A percentile compares a stretch with the other conserved stretches of the same genome.
These are phyloP conservation scores for Oxytropis ochrocephala DNA, from an alignment of 306 rosid species.

Conservation along the genomic window DNA sequence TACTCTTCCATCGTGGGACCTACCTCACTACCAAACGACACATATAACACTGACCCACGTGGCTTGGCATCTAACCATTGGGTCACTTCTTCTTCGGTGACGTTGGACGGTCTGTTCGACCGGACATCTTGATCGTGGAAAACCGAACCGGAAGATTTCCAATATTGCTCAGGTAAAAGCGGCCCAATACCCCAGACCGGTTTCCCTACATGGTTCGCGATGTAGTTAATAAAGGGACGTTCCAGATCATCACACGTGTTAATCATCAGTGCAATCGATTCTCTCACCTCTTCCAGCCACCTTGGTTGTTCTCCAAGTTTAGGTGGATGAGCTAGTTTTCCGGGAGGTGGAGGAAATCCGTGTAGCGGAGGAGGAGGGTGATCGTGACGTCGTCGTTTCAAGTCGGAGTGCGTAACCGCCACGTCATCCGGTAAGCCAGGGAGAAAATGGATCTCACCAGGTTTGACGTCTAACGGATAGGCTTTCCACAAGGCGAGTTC, in stretches of 20 bases:
- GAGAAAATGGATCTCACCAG: slow-evolving; percentile 35
- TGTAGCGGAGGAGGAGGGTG: slow-evolving; percentile 25
- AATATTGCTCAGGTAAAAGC: slow-evolving; percentile 52
- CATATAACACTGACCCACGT: slow-evolving; percentile 42
- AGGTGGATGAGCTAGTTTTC: slow-evolving; percentile 34
- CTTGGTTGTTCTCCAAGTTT: slow-evolving; percentile 26
- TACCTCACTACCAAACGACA: slow-evolving; percentile 50
- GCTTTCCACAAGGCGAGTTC: slow-evolving; percentile 53
- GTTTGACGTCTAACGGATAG: slow-evolving; percentile 31
- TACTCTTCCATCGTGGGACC: slow-evolving; percentile 45
- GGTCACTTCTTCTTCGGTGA: slow-evolving; percentile 43
- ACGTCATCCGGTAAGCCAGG: slow-evolving; percentile 53
- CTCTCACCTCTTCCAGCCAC: slow-evolving; percentile 28
- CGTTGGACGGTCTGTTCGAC: slow-evolving; percentile 25
- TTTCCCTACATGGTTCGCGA: slow-evolving; percentile 15
- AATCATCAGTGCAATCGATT: slow-evolving; percentile 32
- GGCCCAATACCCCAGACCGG: slow-evolving; percentile 76
- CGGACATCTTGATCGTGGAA: slow-evolving; percentile 37
- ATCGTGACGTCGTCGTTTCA: slow-evolving; percentile 19
- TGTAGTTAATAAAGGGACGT: slow-evolving; percentile 39
- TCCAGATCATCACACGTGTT: slow-evolving; percentile 77
- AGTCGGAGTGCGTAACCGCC: slow-evolving; percentile 33
- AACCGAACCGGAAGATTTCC: slow-evolving; percentile 38
- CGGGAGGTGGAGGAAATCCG: not conserved
- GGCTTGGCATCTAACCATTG: slow-evolving; percentile 54